Conservation (phyloP, 2,329 filamentous ascomycete genomes). For the Fusarium sp. region DNA sequence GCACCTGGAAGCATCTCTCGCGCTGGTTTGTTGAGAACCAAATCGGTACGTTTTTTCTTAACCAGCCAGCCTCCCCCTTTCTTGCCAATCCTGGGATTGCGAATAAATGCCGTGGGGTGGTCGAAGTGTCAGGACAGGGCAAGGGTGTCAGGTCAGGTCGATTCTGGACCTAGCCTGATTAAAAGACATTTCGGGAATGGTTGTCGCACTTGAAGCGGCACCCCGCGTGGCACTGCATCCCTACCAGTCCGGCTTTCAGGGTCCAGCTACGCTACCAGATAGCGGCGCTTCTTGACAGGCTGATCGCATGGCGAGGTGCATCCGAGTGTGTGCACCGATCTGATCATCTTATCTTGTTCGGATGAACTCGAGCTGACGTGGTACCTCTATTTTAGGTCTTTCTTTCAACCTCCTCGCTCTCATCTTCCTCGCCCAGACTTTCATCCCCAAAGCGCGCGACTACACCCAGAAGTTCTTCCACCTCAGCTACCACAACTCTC, state of each 20-base stretch:
- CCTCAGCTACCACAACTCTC: conserved; percentile 82
- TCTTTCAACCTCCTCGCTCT: conserved; percentile 87
- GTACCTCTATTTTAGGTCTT: conserved; percentile 64
- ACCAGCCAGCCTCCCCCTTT: conserved; percentile 16
- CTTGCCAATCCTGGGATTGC: conserved; percentile 8
- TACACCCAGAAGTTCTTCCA: conserved; percentile 90
- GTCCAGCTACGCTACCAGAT: conserved; percentile 30
- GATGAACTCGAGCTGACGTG: conserved; percentile 41
- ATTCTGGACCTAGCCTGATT: conserved; percentile 25
- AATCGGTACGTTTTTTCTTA: conserved; percentile 69
- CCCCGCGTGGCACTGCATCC: conserved; percentile 43
- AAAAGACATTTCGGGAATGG: conserved; percentile 15
- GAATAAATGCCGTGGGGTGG: conserved; percentile 15
- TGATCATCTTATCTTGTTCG: conserved; percentile 6
- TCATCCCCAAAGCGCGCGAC: conserved; percentile 81
- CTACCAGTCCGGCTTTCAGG: conserved; percentile 26
- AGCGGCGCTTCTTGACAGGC: conserved; percentile 29
- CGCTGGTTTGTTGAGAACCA: conserved; percentile 83
- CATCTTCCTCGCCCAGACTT: conserved; percentile 82
- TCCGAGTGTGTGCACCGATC: conserved; percentile 22
- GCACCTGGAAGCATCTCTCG: conserved; percentile 69
- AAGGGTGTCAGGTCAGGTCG: conserved; percentile 18
- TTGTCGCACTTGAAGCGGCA: conserved; percentile 29
- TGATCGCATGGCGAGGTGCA: conserved; percentile 13
- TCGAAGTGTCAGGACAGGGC: conserved; percentile 3